These are phyloP conservation scores for Diaporthe sp. DNA, from an alignment of 2,329 filamentous ascomycete species.

Conservation along the genomic window DNA sequence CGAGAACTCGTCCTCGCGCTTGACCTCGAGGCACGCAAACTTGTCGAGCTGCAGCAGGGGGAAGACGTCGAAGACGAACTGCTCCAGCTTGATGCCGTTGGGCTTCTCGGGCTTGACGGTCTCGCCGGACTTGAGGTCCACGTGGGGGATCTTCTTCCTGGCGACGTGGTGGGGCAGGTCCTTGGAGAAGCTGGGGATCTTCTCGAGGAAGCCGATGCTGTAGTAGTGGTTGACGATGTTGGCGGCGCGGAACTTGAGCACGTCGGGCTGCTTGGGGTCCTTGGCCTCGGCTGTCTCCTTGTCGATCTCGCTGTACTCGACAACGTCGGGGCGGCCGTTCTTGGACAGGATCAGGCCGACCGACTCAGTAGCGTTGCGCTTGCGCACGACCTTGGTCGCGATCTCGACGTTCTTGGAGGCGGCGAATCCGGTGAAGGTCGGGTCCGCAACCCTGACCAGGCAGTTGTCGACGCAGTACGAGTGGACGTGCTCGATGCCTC, in stretches of 20 bases:
- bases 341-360: slow-evolving; percentile 95
- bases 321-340: slow-evolving; percentile 96
- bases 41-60: slow-evolving; percentile 86
- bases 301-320: slow-evolving; percentile 99
- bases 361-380: slow-evolving; percentile 95
- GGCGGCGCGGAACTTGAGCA: slow-evolving; percentile 95
- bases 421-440: slow-evolving; percentile 93
- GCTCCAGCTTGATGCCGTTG: slow-evolving; percentile 98
- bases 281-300: slow-evolving; percentile 87
- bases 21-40: slow-evolving; percentile 96
- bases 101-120: slow-evolving; percentile 92
- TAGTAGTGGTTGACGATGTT: slow-evolving; percentile 99
- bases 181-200: slow-evolving; percentile 87
- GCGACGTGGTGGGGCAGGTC: slow-evolving; percentile 95
- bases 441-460: slow-evolving; percentile 98
- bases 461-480: slow-evolving; percentile 99
- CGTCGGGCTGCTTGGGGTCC: slow-evolving; percentile 81
- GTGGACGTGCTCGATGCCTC: slow-evolving; percentile 94
- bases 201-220: slow-evolving; percentile 91
- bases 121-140: slow-evolving; percentile 81
- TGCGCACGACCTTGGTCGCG: slow-evolving; percentile 98
- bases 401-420: slow-evolving; percentile 92
- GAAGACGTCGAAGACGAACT: slow-evolving; percentile 99
- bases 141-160: slow-evolving; percentile 96
- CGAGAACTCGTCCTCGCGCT: slow-evolving; percentile 97